Percentiles rank a stretch among this genome's conserved stretches.
Evolutionary conservation across 345 rosid species (phyloP).

Genomic region (Linum tenue): DNA sequence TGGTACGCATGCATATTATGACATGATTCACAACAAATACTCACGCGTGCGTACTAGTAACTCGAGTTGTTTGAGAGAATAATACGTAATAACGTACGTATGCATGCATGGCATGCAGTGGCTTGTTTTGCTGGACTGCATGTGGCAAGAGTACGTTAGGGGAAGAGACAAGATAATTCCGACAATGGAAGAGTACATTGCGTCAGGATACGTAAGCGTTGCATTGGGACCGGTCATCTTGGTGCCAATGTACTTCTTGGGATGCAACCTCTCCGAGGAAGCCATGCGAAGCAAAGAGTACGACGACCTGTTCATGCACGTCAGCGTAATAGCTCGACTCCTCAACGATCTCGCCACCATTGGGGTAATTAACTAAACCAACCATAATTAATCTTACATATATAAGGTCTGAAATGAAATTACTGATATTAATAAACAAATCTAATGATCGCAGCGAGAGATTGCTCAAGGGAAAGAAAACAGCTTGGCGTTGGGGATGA

Average conservation of each 20-base stretch:
- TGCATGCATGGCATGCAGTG: slow-evolving; percentile 8
- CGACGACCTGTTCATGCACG: slow-evolving; percentile 8
- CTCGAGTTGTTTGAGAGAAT: background rate
- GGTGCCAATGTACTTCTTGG: slow-evolving; percentile 8
- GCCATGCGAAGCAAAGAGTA: slow-evolving; percentile 8
- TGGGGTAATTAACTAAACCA: background rate
- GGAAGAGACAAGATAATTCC: slow-evolving; percentile 5
- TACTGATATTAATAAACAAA: no score
- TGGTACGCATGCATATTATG: background rate
- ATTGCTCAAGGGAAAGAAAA: background rate
- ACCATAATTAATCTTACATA: background rate
- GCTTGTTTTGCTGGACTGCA: slow-evolving; percentile 7
- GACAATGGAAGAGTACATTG: slow-evolving; percentile 13
- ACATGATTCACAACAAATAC: background rate
- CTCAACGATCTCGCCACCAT: slow-evolving; percentile 10
- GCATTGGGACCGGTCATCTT: slow-evolving; percentile 16
- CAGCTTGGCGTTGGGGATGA: background rate
- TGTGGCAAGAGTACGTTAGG: slow-evolving; percentile 12
- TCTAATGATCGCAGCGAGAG: background rate
- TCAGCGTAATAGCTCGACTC: slow-evolving; percentile 14
- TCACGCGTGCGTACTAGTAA: no score
- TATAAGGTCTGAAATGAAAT: background rate
- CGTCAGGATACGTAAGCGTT: slow-evolving; percentile 10
- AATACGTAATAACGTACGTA: no score
- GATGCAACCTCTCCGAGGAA: slow-evolving; percentile 8